Percentiles rank a stretch among this genome's conserved stretches.
Conservation (phyloP, 352 stramenopile genomes). For the Pythium volutum region DNA sequence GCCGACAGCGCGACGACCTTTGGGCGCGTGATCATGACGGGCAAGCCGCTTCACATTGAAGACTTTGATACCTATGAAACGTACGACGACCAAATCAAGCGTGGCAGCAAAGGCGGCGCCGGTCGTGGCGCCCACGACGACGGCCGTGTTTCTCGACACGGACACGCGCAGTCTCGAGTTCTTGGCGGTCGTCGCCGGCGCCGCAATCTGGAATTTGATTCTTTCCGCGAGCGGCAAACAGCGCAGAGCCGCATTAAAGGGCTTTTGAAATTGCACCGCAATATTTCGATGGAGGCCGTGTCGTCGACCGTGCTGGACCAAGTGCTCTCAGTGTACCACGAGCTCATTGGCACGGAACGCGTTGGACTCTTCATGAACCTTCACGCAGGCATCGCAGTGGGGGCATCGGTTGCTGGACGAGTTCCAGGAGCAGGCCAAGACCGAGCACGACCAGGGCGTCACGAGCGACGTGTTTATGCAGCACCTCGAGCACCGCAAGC, state of each 20-base stretch:
- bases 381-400: conserved; percentile 51
- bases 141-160: conserved; percentile 33
- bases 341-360: conserved; percentile 61
- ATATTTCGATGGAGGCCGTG: conserved; percentile 66
- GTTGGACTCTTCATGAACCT: conserved; percentile 72
- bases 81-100: conserved; percentile 62
- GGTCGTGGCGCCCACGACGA: conserved; percentile 29
- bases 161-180: conserved; percentile 55
- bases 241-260: conserved; percentile 69
- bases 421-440: conserved; percentile 61
- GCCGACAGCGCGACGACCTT: conserved; percentile 65
- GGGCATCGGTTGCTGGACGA: conserved; percentile 57
- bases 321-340: conserved; percentile 65
- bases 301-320: conserved; percentile 58
- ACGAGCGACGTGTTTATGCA: conserved; percentile 72
- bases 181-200: conserved; percentile 49
- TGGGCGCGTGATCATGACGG: conserved; percentile 60
- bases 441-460: conserved; percentile 51
- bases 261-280: conserved; percentile 63
- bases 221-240: conserved; percentile 61
- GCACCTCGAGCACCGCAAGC: conserved; percentile 45
- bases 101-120: conserved; percentile 42
- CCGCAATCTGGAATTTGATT: conserved; percentile 68
- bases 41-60: conserved; percentile 45
- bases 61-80: conserved; percentile 57